Evolutionary conservation across 2,329 filamentous ascomycete genomes (phyloP).

Genomic region (Exophiala bonariae): DNA sequence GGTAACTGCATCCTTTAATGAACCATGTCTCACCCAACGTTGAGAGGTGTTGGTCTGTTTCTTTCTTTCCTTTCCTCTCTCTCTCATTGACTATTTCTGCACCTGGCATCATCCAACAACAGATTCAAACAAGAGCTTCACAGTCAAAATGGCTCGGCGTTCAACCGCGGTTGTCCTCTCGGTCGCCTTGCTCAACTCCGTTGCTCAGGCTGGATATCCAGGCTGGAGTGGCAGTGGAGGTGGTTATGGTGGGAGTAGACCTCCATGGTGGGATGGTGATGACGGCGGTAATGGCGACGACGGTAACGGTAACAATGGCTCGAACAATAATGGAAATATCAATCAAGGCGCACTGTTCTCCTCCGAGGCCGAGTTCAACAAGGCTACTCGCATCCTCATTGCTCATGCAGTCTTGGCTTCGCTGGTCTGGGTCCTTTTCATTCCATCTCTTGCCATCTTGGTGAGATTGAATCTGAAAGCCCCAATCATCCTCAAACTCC

Average conservation of each 20-base stretch:
- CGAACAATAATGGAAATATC: conserved; percentile 5
- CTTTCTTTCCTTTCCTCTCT: too few species aligned
- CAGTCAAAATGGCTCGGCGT: too few species aligned
- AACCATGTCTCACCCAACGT: too few species aligned
- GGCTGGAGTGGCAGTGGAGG: background rate
- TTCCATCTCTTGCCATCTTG: conserved; percentile 29
- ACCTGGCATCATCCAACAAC: background rate
- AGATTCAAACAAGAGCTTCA: background rate
- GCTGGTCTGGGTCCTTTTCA: conserved; percentile 31
- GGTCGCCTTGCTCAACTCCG: too few species aligned
- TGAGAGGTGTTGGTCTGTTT: too few species aligned
- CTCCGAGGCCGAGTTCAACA: conserved; percentile 13
- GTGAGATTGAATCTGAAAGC: conserved; percentile 27
- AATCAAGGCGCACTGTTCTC: conserved; percentile 9
- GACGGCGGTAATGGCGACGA: conserved; percentile 7
- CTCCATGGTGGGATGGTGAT: conserved; percentile 1
- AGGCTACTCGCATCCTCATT: conserved; percentile 20
- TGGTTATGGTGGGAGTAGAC: background rate
- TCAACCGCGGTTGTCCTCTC: too few species aligned
- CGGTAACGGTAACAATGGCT: conserved; percentile 5
- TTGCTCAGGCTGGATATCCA: background rate
- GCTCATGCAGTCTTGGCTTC: conserved; percentile 31
- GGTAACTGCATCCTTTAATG: too few species aligned
- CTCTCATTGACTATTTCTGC: too few species aligned
- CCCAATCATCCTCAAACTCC: conserved; percentile 26